phyloP scores from a whole-genome alignment of 768 basidiomycete species.

The Pisolithus sp. region DNA sequence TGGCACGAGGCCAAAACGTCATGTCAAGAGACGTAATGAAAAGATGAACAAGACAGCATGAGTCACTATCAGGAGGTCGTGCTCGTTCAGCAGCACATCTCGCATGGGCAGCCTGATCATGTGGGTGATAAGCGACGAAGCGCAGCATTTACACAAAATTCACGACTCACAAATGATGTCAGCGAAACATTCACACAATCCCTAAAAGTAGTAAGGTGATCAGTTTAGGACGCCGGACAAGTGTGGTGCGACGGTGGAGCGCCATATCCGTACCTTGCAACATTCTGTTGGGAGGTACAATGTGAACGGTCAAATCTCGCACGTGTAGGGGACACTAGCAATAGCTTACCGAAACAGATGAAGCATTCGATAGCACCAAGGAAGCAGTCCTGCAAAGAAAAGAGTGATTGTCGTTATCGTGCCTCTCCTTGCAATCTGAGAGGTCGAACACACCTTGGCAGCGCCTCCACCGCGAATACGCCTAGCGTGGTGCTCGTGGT shows the following conservation, averaged over 20 bases:
- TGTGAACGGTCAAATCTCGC: background rate
- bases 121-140: constrained; percentile 1
- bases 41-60: no score
- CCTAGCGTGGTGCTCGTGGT: constrained; percentile 38
- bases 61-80: no score
- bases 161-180: constrained; percentile 61
- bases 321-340: background rate
- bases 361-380: constrained; percentile 57
- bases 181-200: constrained; percentile 61
- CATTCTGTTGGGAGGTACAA: constrained; percentile 41
- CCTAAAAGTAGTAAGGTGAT: constrained; percentile 30
- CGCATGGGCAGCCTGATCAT: constrained; percentile 66
- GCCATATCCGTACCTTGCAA: constrained; percentile 47
- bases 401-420: background rate
- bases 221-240: background rate
- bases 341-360: constrained; percentile 60
- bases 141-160: background rate
- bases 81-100: constrained; percentile 56
- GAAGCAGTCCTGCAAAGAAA: constrained; percentile 53
- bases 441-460: constrained; percentile 40
- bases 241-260: background rate
- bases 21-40: no score
- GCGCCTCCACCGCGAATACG: constrained; percentile 70
- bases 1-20: no score
- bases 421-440: background rate